Evolutionary conservation across 129 eudicot genomes (phyloP), one percentile per base, ranked within the genome.

Genomic region (Kitagawia praeruptora): DNA sequence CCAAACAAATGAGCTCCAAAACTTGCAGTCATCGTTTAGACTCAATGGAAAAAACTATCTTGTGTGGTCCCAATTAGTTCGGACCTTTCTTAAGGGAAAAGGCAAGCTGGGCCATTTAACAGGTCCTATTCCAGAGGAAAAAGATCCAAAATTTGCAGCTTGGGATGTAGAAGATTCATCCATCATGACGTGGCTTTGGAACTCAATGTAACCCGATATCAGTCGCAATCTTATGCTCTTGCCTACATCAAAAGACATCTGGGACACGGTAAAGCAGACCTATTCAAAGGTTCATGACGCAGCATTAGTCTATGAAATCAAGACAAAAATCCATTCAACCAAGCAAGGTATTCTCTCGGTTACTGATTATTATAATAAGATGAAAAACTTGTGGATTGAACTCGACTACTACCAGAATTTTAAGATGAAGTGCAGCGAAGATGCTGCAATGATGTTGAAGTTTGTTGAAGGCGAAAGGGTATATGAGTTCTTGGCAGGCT

Each of bases 81-180:
- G 23, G 11, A 56, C 79, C 11, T 9, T 56, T 25, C 49, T 74
- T 28, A 74, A 80, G 27, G 82, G 71, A 18, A 80, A 80, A 69
- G 73, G 54, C 4, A 39, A 80, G 41, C 8, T 80, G 25, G 73
- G 53, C 5, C 82, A 80, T 28, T 66, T 72, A 8, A 53, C 56
- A 10, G 49, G 78, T 48, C 54, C 18, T 48, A 15, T 15, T 18
- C 54, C 77, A 13, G 13, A 71, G 25, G 8, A 10, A 4, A 49
- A 23, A 12, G 78, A 71, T 72, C 72, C 70, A 4, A 6, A 16
- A 40, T 80, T 80, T 71, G 46, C 9, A 18, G 70, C 54, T 23
- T 49, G 44, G 82, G 82, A 80, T 19, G 82, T 47, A 51, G 78
- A 80, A 37, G 77, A 72, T 39, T 80, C 72, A 11, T 37, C 38